Percentiles rank a stretch among this genome's conserved stretches.
These are phyloP conservation scores for Juncus effusus DNA, from an alignment of 176 grass and related monocot genomes.

Conservation along the genomic window DNA sequence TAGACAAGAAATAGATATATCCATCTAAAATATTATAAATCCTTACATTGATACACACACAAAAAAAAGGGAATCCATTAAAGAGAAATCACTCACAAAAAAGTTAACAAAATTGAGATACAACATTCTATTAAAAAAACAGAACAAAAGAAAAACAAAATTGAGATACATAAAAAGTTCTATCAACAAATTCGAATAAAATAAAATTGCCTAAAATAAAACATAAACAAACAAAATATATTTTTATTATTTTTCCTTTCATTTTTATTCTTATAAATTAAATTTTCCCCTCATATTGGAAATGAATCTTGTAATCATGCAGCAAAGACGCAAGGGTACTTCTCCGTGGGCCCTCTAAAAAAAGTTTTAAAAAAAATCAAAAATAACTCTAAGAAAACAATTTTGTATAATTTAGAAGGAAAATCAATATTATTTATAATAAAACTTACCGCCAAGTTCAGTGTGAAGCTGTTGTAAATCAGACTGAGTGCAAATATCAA, in stretches of 20 bases:
- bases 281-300: slow-evolving; percentile 89
- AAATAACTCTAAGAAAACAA: slow-evolving; percentile 16
- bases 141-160: no score
- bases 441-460: slow-evolving; percentile 74
- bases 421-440: slow-evolving; percentile 1
- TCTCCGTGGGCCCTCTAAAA: slow-evolving; percentile 69
- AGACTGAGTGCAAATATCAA: slow-evolving; percentile 81
- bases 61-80: no score
- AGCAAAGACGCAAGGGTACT: slow-evolving; percentile 72
- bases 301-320: slow-evolving; percentile 77
- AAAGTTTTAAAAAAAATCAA: background rate
- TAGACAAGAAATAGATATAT: no score
- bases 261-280: slow-evolving; percentile 29
- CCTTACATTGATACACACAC: no score
- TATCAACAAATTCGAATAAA: no score
- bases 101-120: no score
- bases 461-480: slow-evolving; percentile 96
- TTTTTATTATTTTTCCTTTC: background rate
- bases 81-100: no score
- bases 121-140: no score
- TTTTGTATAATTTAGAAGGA: slow-evolving; percentile 6
- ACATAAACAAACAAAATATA: no score
- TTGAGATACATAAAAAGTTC: no score
- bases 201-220: no score
- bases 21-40: no score